Evolutionary conservation across 2,329 filamentous ascomycete species (phyloP).

Genomic region (Xylaria sp.): DNA sequence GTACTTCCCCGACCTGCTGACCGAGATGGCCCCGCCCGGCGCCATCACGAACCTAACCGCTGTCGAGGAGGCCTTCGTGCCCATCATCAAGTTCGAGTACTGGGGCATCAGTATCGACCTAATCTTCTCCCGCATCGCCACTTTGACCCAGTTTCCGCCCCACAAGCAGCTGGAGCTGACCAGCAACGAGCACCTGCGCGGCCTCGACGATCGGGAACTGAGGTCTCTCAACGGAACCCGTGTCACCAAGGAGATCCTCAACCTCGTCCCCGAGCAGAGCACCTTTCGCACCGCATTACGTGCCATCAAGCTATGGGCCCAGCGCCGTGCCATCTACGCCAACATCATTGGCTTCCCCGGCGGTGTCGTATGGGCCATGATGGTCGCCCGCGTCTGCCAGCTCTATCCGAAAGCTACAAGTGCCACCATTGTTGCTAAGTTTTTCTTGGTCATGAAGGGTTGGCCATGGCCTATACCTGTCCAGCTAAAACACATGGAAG

Average conservation of each 20-base stretch:
- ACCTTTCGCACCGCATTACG: conserved; percentile 90
- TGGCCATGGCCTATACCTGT: conserved; percentile 98
- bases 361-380: conserved; percentile 97
- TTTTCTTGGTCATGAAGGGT: conserved; percentile 89
- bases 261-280: conserved; percentile 86
- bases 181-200: conserved; percentile 85
- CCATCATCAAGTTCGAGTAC: conserved; percentile 97
- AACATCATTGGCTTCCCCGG: conserved; percentile 97
- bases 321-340: conserved; percentile 89
- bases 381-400: conserved; percentile 95
- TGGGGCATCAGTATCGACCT: conserved; percentile 93
- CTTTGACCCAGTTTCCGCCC: conserved; percentile 73
- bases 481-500: conserved; percentile 86
- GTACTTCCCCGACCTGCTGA: conserved; percentile 82
- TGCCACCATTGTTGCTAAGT: conserved; percentile 89
- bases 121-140: conserved; percentile 82
- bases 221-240: conserved; percentile 93
- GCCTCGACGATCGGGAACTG: conserved; percentile 86
- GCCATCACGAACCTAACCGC: conserved; percentile 85
- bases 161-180: conserved; percentile 77
- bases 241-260: conserved; percentile 91
- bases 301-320: conserved; percentile 96
- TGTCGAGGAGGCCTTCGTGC: conserved; percentile 91
- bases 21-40: conserved; percentile 78
- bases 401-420: conserved; percentile 93